A percentile compares a stretch with the other conserved stretches of the same genome.
phyloP scores from a whole-genome alignment of 2,329 filamentous ascomycete species.

The Corynespora cassiicola region DNA sequence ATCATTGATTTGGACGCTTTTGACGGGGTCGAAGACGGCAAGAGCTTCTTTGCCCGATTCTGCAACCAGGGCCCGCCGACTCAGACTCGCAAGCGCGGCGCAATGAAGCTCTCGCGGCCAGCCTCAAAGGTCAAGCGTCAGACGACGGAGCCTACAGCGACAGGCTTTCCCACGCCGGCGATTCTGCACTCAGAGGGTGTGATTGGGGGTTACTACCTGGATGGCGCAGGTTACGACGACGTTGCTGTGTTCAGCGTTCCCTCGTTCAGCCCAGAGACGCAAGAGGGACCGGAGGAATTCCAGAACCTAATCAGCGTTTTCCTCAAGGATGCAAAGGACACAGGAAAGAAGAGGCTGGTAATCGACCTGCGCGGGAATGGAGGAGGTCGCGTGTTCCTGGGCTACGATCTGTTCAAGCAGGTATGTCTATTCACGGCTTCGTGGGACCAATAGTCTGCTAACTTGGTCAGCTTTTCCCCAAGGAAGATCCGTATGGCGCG shows the following conservation, averaged over 20 bases:
- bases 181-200: conserved; percentile 26
- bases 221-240: conserved; percentile 43
- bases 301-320: conserved; percentile 45
- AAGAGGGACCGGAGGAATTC: conserved; percentile 27
- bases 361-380: conserved; percentile 67
- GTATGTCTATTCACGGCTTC: conserved; percentile 1
- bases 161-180: conserved; percentile 39
- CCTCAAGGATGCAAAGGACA: conserved; percentile 49
- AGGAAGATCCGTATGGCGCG: conserved; percentile 46
- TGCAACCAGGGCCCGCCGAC: conserved; percentile 15
- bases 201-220: conserved; percentile 52
- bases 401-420: conserved; percentile 53
- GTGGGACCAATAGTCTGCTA: neutral
- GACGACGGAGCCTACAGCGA: conserved; percentile 15
- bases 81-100: conserved; percentile 4
- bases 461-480: conserved; percentile 52
- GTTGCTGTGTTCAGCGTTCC: conserved; percentile 49
- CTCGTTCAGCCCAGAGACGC: conserved; percentile 35
- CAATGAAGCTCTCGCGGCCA: conserved; percentile 4
- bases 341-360: conserved; percentile 63
- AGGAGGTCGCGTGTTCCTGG: conserved; percentile 54
- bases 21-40: conserved; percentile 34
- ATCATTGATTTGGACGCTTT: conserved; percentile 22
- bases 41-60: conserved; percentile 42
- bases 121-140: conserved; percentile 13